Evolutionary conservation across 2,329 filamentous ascomycete genomes (phyloP).

Genomic region (Zalaria sp.): DNA sequence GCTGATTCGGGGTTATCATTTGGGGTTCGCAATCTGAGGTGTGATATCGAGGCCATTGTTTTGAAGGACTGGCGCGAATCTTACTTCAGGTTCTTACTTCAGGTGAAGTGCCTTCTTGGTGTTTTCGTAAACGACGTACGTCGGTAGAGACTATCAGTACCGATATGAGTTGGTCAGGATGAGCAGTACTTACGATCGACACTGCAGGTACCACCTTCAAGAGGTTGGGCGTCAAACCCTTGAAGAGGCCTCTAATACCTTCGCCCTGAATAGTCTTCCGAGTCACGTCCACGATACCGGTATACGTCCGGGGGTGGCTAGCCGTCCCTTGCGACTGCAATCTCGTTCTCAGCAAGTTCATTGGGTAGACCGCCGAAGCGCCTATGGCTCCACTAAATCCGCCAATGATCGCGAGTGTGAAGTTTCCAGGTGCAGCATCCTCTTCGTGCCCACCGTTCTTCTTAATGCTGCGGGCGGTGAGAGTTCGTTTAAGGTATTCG

Average conservation of each 20-base stretch:
- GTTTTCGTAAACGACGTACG: conserved; percentile 87
- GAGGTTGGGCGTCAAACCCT: conserved; percentile 86
- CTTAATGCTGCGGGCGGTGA: conserved; percentile 57
- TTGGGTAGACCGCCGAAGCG: conserved; percentile 83
- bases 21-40: not conserved
- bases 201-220: conserved; percentile 93
- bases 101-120: conserved; percentile 54
- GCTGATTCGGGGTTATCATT: not conserved
- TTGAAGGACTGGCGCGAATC: not conserved
- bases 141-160: conserved; percentile 22
- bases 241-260: conserved; percentile 77
- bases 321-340: conserved; percentile 88
- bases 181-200: conserved; percentile 46
- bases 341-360: conserved; percentile 84
- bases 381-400: conserved; percentile 85
- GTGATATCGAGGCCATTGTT: not conserved
- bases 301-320: conserved; percentile 84
- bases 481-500: conserved; percentile 70
- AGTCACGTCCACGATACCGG: conserved; percentile 79
- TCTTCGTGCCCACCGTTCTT: conserved; percentile 65
- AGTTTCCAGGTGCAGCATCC: conserved; percentile 59
- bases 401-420: conserved; percentile 77
- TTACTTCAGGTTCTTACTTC: conserved; percentile 6
- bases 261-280: conserved; percentile 70
- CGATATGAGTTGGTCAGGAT: not conserved